phyloP scores from a whole-genome alignment of 2,329 filamentous ascomycete species.

The Pyricularia grisea region DNA sequence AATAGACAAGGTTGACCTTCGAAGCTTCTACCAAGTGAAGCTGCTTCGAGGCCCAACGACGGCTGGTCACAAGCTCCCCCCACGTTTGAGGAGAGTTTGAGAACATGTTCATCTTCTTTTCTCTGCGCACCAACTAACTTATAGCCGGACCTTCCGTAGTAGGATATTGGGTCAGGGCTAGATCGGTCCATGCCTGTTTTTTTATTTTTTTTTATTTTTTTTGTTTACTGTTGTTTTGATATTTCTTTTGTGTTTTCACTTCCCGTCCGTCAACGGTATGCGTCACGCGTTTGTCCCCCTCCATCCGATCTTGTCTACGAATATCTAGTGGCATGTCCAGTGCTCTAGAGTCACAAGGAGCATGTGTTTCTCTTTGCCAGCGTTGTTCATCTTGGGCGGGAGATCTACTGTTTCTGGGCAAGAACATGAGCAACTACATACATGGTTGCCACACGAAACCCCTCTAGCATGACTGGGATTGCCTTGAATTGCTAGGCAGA shows the following conservation, averaged over 20 bases:
- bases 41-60: not conserved
- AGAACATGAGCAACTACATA: not conserved
- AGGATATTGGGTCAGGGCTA: not conserved
- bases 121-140: not conserved
- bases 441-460: not conserved
- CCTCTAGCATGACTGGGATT: not conserved
- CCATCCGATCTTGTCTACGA: not conserved
- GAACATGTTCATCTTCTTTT: not conserved
- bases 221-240: not conserved
- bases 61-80: not conserved
- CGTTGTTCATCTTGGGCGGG: too few species aligned
- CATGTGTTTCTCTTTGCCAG: not conserved
- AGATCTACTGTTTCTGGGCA: not conserved
- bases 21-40: not conserved
- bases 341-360: not conserved
- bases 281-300: not conserved
- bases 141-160: not conserved
- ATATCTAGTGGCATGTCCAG: not conserved
- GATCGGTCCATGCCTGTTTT: not conserved
- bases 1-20: too few species aligned
- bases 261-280: not conserved
- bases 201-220: not conserved
- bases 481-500: not conserved
- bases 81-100: not conserved
- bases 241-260: not conserved